Evolutionary conservation across 306 rosid genomes (phyloP).

Genomic region (Acacia confusa): DNA sequence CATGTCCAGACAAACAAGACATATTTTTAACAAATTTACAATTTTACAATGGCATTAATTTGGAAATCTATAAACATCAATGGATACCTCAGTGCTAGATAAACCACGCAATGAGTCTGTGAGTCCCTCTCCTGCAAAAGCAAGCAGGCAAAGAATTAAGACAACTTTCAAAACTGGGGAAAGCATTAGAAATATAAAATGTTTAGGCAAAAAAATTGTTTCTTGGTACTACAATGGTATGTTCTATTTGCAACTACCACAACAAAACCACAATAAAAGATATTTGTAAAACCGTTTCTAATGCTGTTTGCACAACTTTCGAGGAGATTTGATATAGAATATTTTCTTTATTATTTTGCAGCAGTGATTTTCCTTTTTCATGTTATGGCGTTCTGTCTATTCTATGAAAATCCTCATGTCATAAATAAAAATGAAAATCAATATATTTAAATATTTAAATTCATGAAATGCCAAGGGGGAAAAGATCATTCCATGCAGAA

Average conservation of each 20-base stretch:
- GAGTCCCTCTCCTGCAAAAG: slow-evolving; percentile 83
- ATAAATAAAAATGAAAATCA: background rate
- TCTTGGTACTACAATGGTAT: background rate
- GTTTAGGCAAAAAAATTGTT: background rate
- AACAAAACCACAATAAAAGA: background rate
- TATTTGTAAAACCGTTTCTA: background rate
- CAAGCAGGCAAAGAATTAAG: background rate
- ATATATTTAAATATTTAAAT: background rate
- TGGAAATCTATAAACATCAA: background rate
- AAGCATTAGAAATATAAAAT: slow-evolving; percentile 15
- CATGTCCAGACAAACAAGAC: background rate
- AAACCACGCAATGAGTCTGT: slow-evolving; percentile 76
- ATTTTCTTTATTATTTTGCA: slow-evolving; percentile 6
- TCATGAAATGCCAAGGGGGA: background rate
- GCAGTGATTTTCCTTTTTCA: background rate
- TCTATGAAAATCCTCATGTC: background rate
- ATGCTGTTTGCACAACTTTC: background rate
- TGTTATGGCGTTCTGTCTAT: background rate
- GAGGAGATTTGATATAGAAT: background rate
- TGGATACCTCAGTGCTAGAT: slow-evolving; percentile 77
- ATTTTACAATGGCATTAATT: background rate
- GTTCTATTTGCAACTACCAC: background rate
- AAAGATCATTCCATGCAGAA: background rate
- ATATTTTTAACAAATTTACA: background rate
- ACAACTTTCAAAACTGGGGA: slow-evolving; percentile 19